Evolutionary conservation across 208 protist species (phyloP), one percentile per base, ranked within the genome.

Genomic region (Borovskyia barvae): DNA sequence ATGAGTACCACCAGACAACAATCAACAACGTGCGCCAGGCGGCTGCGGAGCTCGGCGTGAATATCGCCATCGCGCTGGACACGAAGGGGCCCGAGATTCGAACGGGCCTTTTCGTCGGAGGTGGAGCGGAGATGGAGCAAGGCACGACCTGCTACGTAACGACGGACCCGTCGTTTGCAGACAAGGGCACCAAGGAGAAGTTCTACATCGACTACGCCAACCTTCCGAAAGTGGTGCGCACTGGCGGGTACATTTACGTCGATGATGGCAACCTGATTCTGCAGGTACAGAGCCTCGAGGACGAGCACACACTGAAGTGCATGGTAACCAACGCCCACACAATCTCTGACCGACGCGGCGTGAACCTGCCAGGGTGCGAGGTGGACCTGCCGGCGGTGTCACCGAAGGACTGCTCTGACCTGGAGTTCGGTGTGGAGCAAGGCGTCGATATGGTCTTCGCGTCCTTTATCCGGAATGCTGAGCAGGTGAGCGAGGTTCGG

Each of bases 361-460:
- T 83, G 36, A 96, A 96, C 63, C 75, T 96, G 41, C 90, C 90
- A 28, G 85, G 87, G 29, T 90, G 82, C 52, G 75, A 90, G n/a
- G 80, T 96, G 32, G 86, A 94, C 43, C 68, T 96, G 17, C 89
- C 89, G 15, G 85, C 92, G n/a, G 76, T 97, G 39, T 94, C 91
- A 60, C 75, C 93, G 51, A 97, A 98, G 72, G 97, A 99, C 77
- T 72, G 75, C 46, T 49, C 66, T 20, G 97, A 99, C 71, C 67
- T 99, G 8, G 12, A 46, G 30, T 99, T 98, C 67, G 97, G 85
- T 37, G 90, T 97, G n/a, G 83, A 98, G 65, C 82, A 98, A 60
- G 90, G 92, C 29, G 92, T 99, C 37, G 98, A 99, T 78, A 98
- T 99, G 60, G 85, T 99, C 65, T 98, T 98, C 51, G 97, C 97